A percentile compares a stretch with the other conserved stretches of the same genome.
Evolutionary conservation across 805 yeast species (phyloP).

Genomic region (Yarrowia sp.): DNA sequence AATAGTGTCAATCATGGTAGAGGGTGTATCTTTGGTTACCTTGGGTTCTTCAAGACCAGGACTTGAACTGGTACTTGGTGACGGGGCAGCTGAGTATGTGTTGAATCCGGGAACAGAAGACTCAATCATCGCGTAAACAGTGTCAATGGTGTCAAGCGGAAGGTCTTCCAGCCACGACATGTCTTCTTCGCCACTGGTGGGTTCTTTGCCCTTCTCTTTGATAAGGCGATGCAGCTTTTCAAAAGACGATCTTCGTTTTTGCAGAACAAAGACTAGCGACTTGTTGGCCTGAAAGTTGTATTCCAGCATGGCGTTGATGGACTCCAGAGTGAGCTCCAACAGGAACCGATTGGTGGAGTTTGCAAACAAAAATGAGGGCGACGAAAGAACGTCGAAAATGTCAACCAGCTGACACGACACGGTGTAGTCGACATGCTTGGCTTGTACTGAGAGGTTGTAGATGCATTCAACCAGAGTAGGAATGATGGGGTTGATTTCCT

Average conservation of each 20-base stretch:
- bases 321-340: constrained; percentile 8
- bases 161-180: constrained; percentile 19
- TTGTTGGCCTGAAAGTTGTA: constrained; percentile 22
- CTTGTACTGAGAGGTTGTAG: constrained; percentile 16
- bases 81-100: not conserved
- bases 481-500: constrained; percentile 12
- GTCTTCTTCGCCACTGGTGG: constrained; percentile 5
- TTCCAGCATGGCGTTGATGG: constrained; percentile 16
- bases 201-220: constrained; percentile 14
- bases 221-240: constrained; percentile 1
- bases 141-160: constrained; percentile 10
- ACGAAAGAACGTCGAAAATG: constrained; percentile 10
- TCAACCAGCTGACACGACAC: constrained; percentile 6
- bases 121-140: not conserved
- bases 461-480: constrained; percentile 15
- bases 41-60: not conserved
- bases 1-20: constrained; percentile 3
- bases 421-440: constrained; percentile 16
- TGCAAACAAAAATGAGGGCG: constrained; percentile 10
- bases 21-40: not conserved
- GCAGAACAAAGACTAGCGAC: constrained; percentile 1
- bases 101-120: not conserved
- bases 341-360: constrained; percentile 12
- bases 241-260: constrained; percentile 5
- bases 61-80: not conserved